Evolutionary conservation across 371 early-diverging fungal genomes (phyloP), one percentile per base, ranked within the genome.

Genomic region (Neoconidiobolus thromboides): DNA sequence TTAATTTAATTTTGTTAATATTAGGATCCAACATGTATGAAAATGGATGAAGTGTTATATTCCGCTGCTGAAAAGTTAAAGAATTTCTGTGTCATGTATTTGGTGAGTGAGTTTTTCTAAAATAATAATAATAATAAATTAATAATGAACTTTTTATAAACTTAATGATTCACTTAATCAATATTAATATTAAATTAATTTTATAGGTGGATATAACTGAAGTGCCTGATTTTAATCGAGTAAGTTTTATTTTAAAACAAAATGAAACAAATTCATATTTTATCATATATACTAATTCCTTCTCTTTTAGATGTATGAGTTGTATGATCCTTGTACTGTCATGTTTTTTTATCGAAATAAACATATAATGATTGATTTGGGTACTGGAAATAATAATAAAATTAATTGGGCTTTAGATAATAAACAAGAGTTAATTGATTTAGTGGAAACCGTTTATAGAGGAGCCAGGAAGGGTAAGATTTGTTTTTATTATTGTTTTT

Each of bases 311-410:
- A 93, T 94, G 93, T 93, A 95, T 70, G 93, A 94, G 72, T 70
- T 93, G 51, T 97, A 95, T 70, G 98, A 97, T 68, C 89, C 88
- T 2, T 97, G 96, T 69, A 95, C 98, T 4, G 77, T 78, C 39
- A 89, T 89, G 89, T 89, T 91, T 69, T 91, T 91, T 63, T 92
- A 84, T 72, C 76, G 96, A 37, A 96, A 96, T 77, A 93, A 93
- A 67, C 97, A 95, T 63, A 96, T 96, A 62, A 91, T 93, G 95
- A 80, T 97, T 14, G 98, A 97, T 80, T 69, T 95, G 63, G 98
- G 98, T 10, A 97, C 98, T 0, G 98, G 98, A 63, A 93, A 97
- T 69, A 97, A 97, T 75, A 97, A 97, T 75, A 97, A 97, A 73
- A 88, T 97, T 67, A 91, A 93, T 65, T 94, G 96, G 96, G 83